A percentile compares a stretch with the other conserved stretches of the same genome.
Evolutionary conservation across 345 rosid species (phyloP).

Genomic region (Pelargonium nanum): DNA sequence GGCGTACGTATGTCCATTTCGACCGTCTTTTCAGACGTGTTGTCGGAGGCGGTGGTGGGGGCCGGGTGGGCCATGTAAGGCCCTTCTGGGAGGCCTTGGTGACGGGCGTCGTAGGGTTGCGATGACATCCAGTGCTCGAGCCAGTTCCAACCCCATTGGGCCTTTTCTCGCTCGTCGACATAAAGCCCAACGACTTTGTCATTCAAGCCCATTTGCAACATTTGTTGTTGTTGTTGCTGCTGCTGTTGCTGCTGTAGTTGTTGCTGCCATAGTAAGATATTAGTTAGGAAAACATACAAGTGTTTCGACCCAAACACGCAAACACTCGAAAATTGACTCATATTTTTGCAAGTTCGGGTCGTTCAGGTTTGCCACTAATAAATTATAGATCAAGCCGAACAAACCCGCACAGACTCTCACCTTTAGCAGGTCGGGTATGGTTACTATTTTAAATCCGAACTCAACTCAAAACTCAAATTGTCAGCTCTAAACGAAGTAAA

Average conservation of each 20-base stretch:
- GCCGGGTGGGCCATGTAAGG: constrained; percentile 45
- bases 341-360: too few species aligned
- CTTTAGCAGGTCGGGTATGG: too few species aligned
- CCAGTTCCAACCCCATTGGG: constrained; percentile 92
- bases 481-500: too few species aligned
- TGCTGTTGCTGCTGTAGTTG: constrained; percentile 1
- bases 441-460: too few species aligned
- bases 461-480: too few species aligned
- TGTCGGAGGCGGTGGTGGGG: constrained; percentile 36
- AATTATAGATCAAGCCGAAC: too few species aligned
- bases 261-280: too few species aligned
- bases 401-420: too few species aligned
- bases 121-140: constrained; percentile 90
- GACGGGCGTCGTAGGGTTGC: constrained; percentile 43
- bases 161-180: constrained; percentile 32
- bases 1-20: constrained; percentile 58
- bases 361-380: too few species aligned
- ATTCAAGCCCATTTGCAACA: constrained; percentile 15
- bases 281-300: too few species aligned
- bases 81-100: constrained; percentile 30
- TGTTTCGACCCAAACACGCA: too few species aligned
- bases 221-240: constrained; percentile 30
- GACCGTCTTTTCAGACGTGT: constrained; percentile 72
- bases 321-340: too few species aligned
- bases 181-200: constrained; percentile 27